These are phyloP conservation scores for Pelagomonas calceolata DNA, from an alignment of 108 stramenopile genomes.

Conservation along the genomic window DNA sequence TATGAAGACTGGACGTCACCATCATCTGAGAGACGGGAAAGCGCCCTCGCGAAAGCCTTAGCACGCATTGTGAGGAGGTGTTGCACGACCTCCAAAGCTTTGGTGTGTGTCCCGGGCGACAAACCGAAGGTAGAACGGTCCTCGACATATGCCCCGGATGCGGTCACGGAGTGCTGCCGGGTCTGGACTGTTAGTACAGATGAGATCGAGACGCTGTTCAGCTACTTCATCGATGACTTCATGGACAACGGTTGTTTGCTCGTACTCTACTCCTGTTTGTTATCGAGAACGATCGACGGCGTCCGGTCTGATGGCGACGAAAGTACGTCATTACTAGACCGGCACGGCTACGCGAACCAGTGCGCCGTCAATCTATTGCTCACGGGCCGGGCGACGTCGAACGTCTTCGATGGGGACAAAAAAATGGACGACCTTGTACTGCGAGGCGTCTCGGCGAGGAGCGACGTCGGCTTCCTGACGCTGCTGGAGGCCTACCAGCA, in stretches of 20 bases:
- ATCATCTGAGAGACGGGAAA: conserved; percentile 5
- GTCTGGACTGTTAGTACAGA: neutral
- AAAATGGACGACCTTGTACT: conserved; percentile 15
- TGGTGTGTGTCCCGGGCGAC: neutral
- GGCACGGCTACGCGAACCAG: conserved; percentile 11
- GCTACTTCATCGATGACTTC: neutral
- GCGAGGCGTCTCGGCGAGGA: conserved; percentile 9
- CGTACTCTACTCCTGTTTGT: conserved; percentile 10
- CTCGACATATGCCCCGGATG: too few relatives aligned
- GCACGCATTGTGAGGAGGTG: conserved; percentile 8
- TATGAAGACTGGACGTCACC: too few relatives aligned
- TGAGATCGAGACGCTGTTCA: neutral
- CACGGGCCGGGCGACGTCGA: conserved; percentile 16
- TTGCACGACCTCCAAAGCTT: neutral
- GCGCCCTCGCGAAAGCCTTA: conserved; percentile 11
- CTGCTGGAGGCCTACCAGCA: conserved; percentile 20
- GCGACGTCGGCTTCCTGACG: conserved; percentile 19
- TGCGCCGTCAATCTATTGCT: conserved; percentile 27
- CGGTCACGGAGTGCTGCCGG: neutral
- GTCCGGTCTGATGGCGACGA: conserved; percentile 14
- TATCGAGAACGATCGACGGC: conserved; percentile 3
- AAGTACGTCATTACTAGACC: conserved; percentile 5
- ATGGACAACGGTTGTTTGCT: conserved; percentile 12
- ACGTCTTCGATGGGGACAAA: conserved; percentile 20
- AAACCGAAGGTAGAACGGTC: neutral